Evolutionary conservation across 1,284 basidiomycete species (phyloP).

Genomic region (Pisolithus thermaeus): DNA sequence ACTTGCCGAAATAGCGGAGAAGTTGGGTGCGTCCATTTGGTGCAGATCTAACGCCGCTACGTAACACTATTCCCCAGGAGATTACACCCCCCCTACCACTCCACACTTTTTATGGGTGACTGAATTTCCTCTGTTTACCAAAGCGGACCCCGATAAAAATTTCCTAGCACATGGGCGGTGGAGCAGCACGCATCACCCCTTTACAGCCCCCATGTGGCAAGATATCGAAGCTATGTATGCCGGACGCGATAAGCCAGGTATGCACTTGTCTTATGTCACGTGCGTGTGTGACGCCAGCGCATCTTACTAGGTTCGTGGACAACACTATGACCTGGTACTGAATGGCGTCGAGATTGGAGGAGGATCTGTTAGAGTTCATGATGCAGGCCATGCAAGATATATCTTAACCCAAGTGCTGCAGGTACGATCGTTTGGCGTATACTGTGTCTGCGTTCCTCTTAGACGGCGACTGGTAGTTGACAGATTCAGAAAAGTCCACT

Average conservation of each 20-base stretch:
- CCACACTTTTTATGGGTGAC: conserved; percentile 95
- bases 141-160: conserved; percentile 83
- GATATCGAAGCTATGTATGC: conserved; percentile 73
- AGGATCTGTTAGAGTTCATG: conserved; percentile 90
- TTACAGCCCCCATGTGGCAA: conserved; percentile 91
- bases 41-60: conserved; percentile 2
- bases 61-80: conserved; percentile 35
- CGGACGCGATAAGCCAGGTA: conserved; percentile 63
- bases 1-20: conserved; percentile 59
- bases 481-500: conserved; percentile 62
- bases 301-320: conserved; percentile 69
- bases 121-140: conserved; percentile 93
- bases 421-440: conserved; percentile 37
- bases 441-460: conserved; percentile 1
- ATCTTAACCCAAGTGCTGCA: conserved; percentile 77
- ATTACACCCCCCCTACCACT: conserved; percentile 43
- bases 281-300: conserved; percentile 3
- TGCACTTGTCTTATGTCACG: conserved; percentile 19
- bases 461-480: conserved; percentile 47
- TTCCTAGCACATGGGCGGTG: conserved; percentile 80
- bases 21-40: conserved; percentile 43
- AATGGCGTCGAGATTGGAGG: conserved; percentile 94
- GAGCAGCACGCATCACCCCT: conserved; percentile 91
- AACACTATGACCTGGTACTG: conserved; percentile 97
- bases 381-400: conserved; percentile 78